Base-by-base conservation (phyloP, 2,329 filamentous ascomycete species). In the Leptographium galeiforme region DNA sequence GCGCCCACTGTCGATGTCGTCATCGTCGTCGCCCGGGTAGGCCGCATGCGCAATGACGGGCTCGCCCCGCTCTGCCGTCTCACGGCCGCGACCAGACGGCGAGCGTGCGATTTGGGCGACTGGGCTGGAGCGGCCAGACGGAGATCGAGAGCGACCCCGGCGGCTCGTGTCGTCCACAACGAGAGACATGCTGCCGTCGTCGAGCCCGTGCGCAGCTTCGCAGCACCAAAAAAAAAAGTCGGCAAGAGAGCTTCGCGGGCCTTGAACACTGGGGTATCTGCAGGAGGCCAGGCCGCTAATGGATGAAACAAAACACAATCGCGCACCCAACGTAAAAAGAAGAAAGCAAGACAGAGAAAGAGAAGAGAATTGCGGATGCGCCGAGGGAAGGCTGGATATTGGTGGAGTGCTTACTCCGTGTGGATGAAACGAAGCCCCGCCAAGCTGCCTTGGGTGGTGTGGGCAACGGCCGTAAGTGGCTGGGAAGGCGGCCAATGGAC, bases 151-250 rank as follows among this genome's bases (percentile, higher is more conserved):
- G 52, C 74, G 74, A 49, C 67, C 71, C 52, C 72, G 70, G 47
- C 69, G 69, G 49, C 66, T 64, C 55, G 63, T 63, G 53, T 72
- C 70, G 55, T 74, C 72, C 52, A 76, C 71, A 53, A 70, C 67
- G 46, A 78, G 68, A 59, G 77, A 78, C 76, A 79, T 80, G 61
- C 55, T 60, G 25, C n/a, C n/a, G 38, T 38, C 2, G n/a, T 14
- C 8, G 16, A 18, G 16, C 32, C 34, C 30, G 12, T 34, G 11
- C 34, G 36, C 47, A 8, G 34, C 16, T 30, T 19, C 7, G 14
- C n/a, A 47, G 45, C 45, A 36, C 32, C 16, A 45, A 4, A 41
- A 41, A 8, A 41, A 41, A n/a, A 36, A 32, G 43, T 16, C 16
- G 25, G 16, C 12, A 45, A 45, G 14, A 38, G 14, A 38, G 18